Base-by-base conservation (phyloP, 129 eudicot species). In the Chrysanthemum seticuspe region DNA sequence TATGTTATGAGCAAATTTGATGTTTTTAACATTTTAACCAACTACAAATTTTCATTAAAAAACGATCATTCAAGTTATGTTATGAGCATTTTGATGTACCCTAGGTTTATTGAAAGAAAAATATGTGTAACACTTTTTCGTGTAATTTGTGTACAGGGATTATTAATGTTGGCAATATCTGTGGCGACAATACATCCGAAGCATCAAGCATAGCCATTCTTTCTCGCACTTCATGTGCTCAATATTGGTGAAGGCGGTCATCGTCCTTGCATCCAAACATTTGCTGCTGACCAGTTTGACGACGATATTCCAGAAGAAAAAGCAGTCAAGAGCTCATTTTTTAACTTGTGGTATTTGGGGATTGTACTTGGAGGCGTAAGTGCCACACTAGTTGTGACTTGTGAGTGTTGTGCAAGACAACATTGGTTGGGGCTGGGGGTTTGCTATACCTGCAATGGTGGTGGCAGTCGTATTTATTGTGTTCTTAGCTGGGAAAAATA, bases 211-310 rank as follows among this genome's bases (percentile, higher is more conserved):
- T 10, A 82, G 8, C 71, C 84, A 8, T 90, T 90, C 78, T 87
- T 87, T 67, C 16, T 70, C 1, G 91, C 91, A 16, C 95, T 90
- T 19, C 85, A 90, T 78, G 18, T 82, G 14, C 59, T 88, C 29
- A 57, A 77, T 40, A 25, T 87, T 1, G 95, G 97, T 1, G 91
- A 87, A 64, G 95, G 97, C 10, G 97, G 95, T 2, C 97, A 90
- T 67, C 87, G 87, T 61, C 97, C 97, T 1, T 87, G 94, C 12
- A 91, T 90, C 0, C 97, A 66, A 66, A 83, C 95, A 4, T 90
- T 90, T 19, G 97, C 89, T 1, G 95, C 97, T 5, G 97, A 90
- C 61, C 97, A 87, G 63, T 90, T 90, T 55, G 87, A 85, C 19
- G 87, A 85, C 68, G 19, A 78, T 19, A 62, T 75, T 1, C 85